Evolutionary conservation across 306 rosid genomes (phyloP).

Genomic region (Dryas drummondii): DNA sequence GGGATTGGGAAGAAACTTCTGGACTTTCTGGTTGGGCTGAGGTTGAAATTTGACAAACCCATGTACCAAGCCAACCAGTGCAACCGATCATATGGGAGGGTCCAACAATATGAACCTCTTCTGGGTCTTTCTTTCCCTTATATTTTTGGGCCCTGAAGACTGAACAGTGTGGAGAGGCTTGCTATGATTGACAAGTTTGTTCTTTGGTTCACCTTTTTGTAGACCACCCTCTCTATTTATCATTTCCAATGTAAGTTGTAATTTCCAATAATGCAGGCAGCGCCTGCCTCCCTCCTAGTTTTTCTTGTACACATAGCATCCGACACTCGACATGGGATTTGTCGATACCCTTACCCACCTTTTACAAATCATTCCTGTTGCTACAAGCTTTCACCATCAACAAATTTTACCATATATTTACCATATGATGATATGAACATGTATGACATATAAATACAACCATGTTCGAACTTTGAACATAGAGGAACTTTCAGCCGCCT

Average conservation of each 20-base stretch:
- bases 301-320: not conserved
- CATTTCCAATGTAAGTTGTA: not conserved
- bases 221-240: not conserved
- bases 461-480: too few species aligned
- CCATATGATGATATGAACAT: too few species aligned
- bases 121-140: not conserved
- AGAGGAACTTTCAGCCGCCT: too few species aligned
- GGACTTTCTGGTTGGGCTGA: not conserved
- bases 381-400: not conserved
- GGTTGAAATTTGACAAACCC: not conserved
- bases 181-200: not conserved
- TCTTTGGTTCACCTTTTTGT: not conserved
- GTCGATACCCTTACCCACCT: not conserved
- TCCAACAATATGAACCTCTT: not conserved
- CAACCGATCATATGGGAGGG: not conserved
- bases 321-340: not conserved
- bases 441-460: too few species aligned
- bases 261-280: not conserved
- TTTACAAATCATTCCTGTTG: not conserved
- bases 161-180: not conserved
- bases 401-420: too few species aligned
- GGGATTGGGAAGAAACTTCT: not conserved
- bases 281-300: not conserved
- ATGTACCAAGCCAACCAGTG: too few species aligned
- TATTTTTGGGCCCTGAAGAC: not conserved